phyloP scores from a whole-genome alignment of 2,329 filamentous ascomycete genomes.

The Moelleriella libera region DNA sequence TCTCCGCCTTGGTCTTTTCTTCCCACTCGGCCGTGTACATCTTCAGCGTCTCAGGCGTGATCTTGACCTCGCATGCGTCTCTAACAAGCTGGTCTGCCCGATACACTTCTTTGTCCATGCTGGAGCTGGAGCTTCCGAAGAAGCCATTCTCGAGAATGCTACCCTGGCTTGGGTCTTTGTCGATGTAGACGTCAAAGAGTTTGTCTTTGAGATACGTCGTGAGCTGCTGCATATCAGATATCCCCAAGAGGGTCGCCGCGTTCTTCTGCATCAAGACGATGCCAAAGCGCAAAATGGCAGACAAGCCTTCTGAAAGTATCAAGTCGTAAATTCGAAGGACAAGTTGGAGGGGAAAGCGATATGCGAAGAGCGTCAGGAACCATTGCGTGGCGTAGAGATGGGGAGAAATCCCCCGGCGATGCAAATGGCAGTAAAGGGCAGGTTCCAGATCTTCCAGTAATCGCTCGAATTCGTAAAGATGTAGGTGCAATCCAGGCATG shows the following conservation, averaged over 20 bases:
- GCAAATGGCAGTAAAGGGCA: constrained; percentile 85
- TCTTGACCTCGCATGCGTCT: constrained; percentile 78
- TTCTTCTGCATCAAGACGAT: constrained; percentile 97
- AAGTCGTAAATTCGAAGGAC: constrained; percentile 94
- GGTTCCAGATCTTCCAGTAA: constrained; percentile 89
- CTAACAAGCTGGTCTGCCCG: constrained; percentile 85
- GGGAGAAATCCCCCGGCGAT: constrained; percentile 72
- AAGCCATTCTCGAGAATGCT: constrained; percentile 94
- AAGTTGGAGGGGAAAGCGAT: constrained; percentile 90
- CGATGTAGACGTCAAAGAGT: constrained; percentile 93
- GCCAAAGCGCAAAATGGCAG: constrained; percentile 87
- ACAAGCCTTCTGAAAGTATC: constrained; percentile 83
- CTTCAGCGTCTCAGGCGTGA: constrained; percentile 71
- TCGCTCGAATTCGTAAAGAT: constrained; percentile 89
- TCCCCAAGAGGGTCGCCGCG: constrained; percentile 56
- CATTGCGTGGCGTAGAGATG: constrained; percentile 96
- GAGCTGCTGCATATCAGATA: constrained; percentile 83
- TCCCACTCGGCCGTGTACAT: constrained; percentile 81
- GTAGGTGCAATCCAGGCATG: constrained; percentile 90
- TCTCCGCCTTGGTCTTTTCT: constrained; percentile 71
- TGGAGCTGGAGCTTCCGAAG: constrained; percentile 84
- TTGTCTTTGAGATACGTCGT: constrained; percentile 88
- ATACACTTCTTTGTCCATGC: constrained; percentile 88
- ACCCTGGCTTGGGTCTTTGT: constrained; percentile 80
- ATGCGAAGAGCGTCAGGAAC: constrained; percentile 97